Base-by-base conservation (phyloP, 371 early-diverging fungal genomes). In the Furculomyces boomerangus region DNA sequence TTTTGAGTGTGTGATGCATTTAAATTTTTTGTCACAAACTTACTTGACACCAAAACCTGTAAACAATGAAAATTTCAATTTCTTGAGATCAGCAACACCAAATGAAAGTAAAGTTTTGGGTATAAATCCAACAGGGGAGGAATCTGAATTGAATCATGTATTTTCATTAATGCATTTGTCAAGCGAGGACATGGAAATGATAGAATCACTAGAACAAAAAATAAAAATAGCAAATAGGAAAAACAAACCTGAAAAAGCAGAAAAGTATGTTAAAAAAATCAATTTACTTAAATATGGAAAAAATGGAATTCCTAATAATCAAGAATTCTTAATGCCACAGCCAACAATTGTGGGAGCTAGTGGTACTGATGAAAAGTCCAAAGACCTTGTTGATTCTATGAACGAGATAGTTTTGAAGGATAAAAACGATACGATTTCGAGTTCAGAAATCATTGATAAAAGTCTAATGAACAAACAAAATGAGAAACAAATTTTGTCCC, bases 161-260 rank as follows among this genome's bases (percentile, higher is more conserved):
- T 10, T 35, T 30, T 35, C 39, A 30, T 14, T 39, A 13, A 29
- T 32, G 29, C 31, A 62, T 28, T 54, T 67, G 18, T 63, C 64
- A 27, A 63, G 63, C 31, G 70, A 65, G 50, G 80, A 79, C 31
- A 90, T 92, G 71, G 96, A 97, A 66, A 77, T 90, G 63, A 88
- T 97, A 41, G 98, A 97, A 73, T 75, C 80, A 41, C 57, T 94
- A 57, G 93, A 95, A 66, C 96, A 96, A 57, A 97, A 96, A 67
- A 73, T 95, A 30, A 96, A 96, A 67, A 97, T 97, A 64, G 95
- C 95, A 0, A 75, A 73, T 45, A 77, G 95, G 44, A 97, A 97
- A 64, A 88, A 86, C 18, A 78, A 81, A 10, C 73, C 76, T 2
- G 96, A 95, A 28, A 97, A 96, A 65, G 80, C 86, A 2, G 75